phyloP scores from a whole-genome alignment of 2,329 filamentous ascomycete species.

The Cyphellophora attinorum region DNA sequence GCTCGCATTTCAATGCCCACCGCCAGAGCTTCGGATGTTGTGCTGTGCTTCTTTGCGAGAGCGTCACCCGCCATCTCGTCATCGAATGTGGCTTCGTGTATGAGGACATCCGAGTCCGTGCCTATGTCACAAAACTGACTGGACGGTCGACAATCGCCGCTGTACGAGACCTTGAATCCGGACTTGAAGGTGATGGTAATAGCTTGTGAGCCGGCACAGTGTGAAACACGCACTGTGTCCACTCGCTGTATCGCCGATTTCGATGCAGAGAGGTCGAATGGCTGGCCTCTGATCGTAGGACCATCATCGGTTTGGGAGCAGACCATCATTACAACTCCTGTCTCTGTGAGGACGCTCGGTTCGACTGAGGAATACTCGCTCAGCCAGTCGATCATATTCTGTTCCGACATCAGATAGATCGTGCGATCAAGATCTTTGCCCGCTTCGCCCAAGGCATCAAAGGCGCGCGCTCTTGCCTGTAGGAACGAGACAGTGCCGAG shows the following conservation, averaged over 20 bases:
- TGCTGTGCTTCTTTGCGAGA: conserved; percentile 79
- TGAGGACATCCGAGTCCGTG: conserved; percentile 65
- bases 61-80: conserved; percentile 74
- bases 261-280: conserved; percentile 7
- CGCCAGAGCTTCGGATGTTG: conserved; percentile 72
- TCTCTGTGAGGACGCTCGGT: conserved; percentile 38
- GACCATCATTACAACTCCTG: conserved; percentile 1
- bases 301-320: conserved; percentile 9
- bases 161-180: conserved; percentile 82
- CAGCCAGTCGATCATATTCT: conserved; percentile 65
- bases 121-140: conserved; percentile 61
- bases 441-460: conserved; percentile 3
- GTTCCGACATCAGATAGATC: conserved; percentile 60
- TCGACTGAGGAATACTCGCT: conserved; percentile 71
- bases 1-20: conserved; percentile 73
- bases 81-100: conserved; percentile 95
- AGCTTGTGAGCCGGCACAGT: conserved; percentile 72
- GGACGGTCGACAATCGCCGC: conserved; percentile 83
- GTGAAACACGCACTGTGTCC: conserved; percentile 54
- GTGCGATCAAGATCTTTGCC: conserved; percentile 2
- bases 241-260: conserved; percentile 1
- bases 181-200: conserved; percentile 67
- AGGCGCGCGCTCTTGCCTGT: conserved; percentile 7
- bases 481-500: conserved; percentile 76
- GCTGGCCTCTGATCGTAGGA: conserved; percentile 7